Base-by-base conservation (phyloP, 768 basidiomycete genomes). In the Tylopilus balloui region DNA sequence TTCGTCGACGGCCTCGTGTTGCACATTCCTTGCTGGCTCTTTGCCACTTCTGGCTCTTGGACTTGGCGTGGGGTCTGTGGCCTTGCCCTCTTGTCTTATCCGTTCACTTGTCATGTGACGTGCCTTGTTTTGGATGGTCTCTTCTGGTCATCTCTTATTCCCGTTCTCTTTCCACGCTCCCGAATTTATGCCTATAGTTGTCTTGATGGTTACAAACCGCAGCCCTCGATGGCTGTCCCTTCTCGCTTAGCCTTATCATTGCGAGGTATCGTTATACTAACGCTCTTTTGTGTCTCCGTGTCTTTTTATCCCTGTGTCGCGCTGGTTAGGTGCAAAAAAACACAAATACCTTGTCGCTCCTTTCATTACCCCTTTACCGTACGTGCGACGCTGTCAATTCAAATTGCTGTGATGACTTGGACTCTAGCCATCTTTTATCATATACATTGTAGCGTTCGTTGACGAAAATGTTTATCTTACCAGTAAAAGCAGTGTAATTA, bases 261-360 rank as follows among this genome's bases (percentile, higher is more conserved):
- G 12, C 39, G 27, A 52, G 59, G 52, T 50, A 51, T 56, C 45
- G 44, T 41, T 64, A 60, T 68, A 67, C 48, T 48, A 59, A 47
- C 54, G 52, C 54, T 58, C 63, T 4, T 54, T 68, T 62, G 53
- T 45, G 52, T 37, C n/a, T 27, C 19, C n/a, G 13, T 32, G 17
- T 32, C 13, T 41, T 38, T 52, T 11, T 21, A n/a, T n/a, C n/a
- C n/a, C 23, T 45, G 46, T 53, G 45, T 53, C n/a, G 42, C 51
- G 45, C 54, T 44, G 32, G 49, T 45, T 29, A 47, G 42, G 52
- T 45, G 41, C 37, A 53, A 61, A 53, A 55, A 38, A 25, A 4
- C 55, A 54, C 51, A 41, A 24, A 20, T n/a, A 45, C 42, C 40
- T 15, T 21, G 44, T 39, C 60, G 3, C 37, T 60, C 50, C 5